phyloP scores from a whole-genome alignment of 1,284 basidiomycete species.

The Agroathelia rolfsii region DNA sequence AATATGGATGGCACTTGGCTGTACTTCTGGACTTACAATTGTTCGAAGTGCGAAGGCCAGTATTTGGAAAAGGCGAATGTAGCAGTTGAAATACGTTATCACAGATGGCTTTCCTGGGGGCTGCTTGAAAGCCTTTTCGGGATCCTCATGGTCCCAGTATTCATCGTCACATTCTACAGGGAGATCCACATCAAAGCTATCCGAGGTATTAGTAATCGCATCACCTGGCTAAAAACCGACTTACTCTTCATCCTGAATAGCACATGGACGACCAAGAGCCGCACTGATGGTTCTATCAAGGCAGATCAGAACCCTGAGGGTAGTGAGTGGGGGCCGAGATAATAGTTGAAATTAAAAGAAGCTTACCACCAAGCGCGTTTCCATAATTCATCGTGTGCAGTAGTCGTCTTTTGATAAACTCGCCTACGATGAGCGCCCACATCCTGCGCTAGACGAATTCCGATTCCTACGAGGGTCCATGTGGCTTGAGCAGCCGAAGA shows the following conservation, averaged over 20 bases:
- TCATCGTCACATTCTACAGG: constrained; percentile 71
- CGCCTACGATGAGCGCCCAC: constrained; percentile 56
- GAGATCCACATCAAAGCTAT: constrained; percentile 64
- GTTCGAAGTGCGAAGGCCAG: constrained; percentile 56
- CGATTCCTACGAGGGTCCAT: constrained; percentile 66
- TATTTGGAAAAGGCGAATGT: constrained; percentile 55
- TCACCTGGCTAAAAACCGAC: constrained; percentile 18
- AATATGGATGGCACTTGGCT: constrained; percentile 1
- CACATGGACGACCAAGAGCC: constrained; percentile 70
- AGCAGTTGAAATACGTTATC: constrained; percentile 45
- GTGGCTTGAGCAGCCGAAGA: constrained; percentile 60
- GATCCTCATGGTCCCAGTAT: constrained; percentile 56
- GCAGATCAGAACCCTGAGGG: constrained; percentile 45
- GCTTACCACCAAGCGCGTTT: constrained; percentile 73
- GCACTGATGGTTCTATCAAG: constrained; percentile 61
- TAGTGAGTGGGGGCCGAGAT: constrained; percentile 15
- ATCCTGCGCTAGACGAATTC: constrained; percentile 59
- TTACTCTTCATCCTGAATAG: constrained; percentile 80
- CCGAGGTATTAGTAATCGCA: not conserved
- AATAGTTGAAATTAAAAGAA: not conserved
- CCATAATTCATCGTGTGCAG: constrained; percentile 57
- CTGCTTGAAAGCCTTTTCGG: constrained; percentile 40
- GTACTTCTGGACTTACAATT: constrained; percentile 47
- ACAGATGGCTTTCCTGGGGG: constrained; percentile 45
- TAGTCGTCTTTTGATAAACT: constrained; percentile 25